Conservation (phyloP, 805 yeast genomes). For the Clavispora phyllophila region DNA sequence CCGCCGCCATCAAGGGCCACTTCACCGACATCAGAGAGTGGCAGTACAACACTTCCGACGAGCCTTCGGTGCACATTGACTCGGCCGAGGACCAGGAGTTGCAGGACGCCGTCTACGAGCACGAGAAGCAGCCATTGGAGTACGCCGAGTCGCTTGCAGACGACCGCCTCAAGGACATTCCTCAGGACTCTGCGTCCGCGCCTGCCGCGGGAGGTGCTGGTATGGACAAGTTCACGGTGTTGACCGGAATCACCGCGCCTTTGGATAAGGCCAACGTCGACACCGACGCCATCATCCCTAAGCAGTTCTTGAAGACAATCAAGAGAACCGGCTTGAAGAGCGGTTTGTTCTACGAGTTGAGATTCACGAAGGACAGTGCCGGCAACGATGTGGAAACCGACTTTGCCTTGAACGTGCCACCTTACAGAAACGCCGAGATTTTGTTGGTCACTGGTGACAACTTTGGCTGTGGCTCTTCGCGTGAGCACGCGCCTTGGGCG, state of each 20-base stretch:
- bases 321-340: constrained; percentile 89
- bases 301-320: constrained; percentile 95
- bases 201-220: constrained; percentile 38
- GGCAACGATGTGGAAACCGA: constrained; percentile 84
- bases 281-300: constrained; percentile 98
- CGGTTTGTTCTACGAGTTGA: constrained; percentile 88
- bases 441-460: constrained; percentile 92
- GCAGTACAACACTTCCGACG: constrained; percentile 52
- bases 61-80: constrained; percentile 51
- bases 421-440: constrained; percentile 75
- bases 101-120: constrained; percentile 67
- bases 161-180: constrained; percentile 54
- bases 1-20: constrained; percentile 90
- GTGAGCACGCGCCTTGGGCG: constrained; percentile 99
- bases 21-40: constrained; percentile 86
- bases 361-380: constrained; percentile 58
- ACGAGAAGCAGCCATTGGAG: constrained; percentile 60
- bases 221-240: constrained; percentile 68
- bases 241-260: constrained; percentile 90
- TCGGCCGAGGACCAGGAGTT: constrained; percentile 46
- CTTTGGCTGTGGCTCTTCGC: constrained; percentile 98
- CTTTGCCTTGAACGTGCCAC: constrained; percentile 80
- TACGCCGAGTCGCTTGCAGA: constrained; percentile 49
- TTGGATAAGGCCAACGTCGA: constrained; percentile 92
- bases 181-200: constrained; percentile 33